Evolutionary conservation across 352 stramenopile species (phyloP), one percentile per base, ranked within the genome.

Genomic region (Blastocystis sp.): DNA sequence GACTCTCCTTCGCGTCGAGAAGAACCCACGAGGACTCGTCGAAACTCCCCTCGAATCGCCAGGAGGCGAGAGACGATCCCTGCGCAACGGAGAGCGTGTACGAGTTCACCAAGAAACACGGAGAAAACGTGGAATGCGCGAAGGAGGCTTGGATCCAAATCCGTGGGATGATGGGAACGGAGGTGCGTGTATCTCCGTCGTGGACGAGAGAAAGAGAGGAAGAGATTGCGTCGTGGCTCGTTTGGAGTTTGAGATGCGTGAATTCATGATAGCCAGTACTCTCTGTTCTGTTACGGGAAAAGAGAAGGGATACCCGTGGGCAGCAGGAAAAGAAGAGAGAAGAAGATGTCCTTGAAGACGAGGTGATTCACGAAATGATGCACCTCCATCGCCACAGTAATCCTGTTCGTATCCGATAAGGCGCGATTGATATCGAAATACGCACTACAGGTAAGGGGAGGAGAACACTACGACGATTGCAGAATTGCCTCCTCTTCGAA

Each of bases 131-230:
- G 35, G 31, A 50, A 24, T 35, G 13, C 1, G 55, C 26, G 61
- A 69, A 33, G 21, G 41, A 33, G 31, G 66, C 65, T n/a, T 37
- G 24, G 19, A 69, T n/a, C 51, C 50, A 70, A 29, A 29, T 50
- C 0, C 19, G n/a, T 12, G 55, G 3, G 35, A 13, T 2, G 24
- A 85, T 29, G 6, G 51, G 13, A 24, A 85, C 16, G 24, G 74
- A 69, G 24, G 74, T 85, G 6, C 74, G 50, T 51, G 24, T 24
- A 41, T 85, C 74, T 41, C 31, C 74, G 35, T 85, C 74, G 59
- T 26, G 21, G 24, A 51, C 10, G 10, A 55, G n/a, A 45, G 37
- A 16, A 29, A 77, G 26, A 16, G 45, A 45, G 16, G 45, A 16
- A 16, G 45, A 55, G 45, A 55, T 55, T 6, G 45, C 6, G 16